A percentile compares a stretch with the other conserved stretches of the same genome.
phyloP scores from a whole-genome alignment of 2,329 filamentous ascomycete genomes.

The Cladophialophora immunda region DNA sequence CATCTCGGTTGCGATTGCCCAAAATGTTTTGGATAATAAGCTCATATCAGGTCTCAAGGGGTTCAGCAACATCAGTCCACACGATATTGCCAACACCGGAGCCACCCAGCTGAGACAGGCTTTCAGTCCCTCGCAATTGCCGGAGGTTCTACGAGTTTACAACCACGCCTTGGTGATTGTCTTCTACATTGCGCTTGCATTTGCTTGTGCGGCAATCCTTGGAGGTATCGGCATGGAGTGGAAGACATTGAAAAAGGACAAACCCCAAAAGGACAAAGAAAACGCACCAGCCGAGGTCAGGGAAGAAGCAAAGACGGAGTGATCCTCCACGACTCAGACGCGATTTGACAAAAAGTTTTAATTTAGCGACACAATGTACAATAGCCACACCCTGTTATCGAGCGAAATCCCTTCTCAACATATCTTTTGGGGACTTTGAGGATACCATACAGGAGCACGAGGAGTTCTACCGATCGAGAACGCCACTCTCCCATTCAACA shows the following conservation, averaged over 20 bases:
- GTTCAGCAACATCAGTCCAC: conserved; percentile 36
- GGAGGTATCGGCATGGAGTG: conserved; percentile 43
- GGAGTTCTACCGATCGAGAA: background rate
- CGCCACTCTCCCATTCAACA: background rate
- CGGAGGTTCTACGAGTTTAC: conserved; percentile 43
- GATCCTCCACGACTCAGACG: background rate
- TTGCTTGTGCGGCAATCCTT: conserved; percentile 40
- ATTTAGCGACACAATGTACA: background rate
- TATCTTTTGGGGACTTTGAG: background rate
- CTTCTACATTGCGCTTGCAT: conserved; percentile 41
- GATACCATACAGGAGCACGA: background rate
- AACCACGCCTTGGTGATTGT: conserved; percentile 22
- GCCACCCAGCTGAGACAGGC: conserved; percentile 41
- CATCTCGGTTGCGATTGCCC: conserved; percentile 44
- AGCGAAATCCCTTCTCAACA: background rate
- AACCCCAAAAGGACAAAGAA: conserved; percentile 13
- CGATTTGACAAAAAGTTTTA: background rate
- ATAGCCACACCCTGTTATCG: background rate
- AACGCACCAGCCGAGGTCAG: background rate
- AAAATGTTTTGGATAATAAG: conserved; percentile 43
- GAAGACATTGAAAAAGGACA: conserved; percentile 42
- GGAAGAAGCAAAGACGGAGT: conserved; percentile 8
- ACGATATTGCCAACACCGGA: conserved; percentile 41
- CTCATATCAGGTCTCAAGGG: conserved; percentile 36
- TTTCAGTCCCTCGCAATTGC: conserved; percentile 41